These are phyloP conservation scores for Hirsutella thompsonii DNA, from an alignment of 2,329 filamentous ascomycete genomes.

Conservation along the genomic window DNA sequence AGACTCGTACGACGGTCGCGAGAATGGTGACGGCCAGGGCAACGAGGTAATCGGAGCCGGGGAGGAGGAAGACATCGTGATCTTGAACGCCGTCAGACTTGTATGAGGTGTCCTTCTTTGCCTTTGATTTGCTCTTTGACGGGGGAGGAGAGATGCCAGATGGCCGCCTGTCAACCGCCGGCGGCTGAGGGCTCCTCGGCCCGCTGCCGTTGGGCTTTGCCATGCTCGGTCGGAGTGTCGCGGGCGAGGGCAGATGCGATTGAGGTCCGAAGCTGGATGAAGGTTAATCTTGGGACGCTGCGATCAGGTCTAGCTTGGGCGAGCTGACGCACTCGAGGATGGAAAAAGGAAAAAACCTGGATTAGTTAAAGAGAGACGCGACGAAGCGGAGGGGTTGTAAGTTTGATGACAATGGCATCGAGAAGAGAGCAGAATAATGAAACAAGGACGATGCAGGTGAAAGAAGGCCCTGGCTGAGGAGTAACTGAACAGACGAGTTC, in stretches of 20 bases:
- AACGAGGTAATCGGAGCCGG: conserved; percentile 69
- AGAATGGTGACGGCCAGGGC: conserved; percentile 61
- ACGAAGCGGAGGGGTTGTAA: conserved; percentile 4
- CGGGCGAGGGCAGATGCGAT: not conserved
- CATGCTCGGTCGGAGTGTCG: conserved; percentile 13
- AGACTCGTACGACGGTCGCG: conserved; percentile 70
- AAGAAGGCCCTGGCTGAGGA: too few species aligned
- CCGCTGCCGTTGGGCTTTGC: conserved; percentile 19
- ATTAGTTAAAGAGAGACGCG: conserved; percentile 9
- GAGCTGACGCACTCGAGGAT: too few species aligned
- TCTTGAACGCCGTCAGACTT: conserved; percentile 70
- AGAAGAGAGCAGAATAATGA: not conserved
- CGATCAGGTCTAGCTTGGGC: not conserved
- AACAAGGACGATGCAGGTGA: too few species aligned
- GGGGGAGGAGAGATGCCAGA: conserved; percentile 3
- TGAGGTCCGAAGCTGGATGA: not conserved
- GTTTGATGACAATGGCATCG: conserved; percentile 5
- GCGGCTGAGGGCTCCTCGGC: conserved; percentile 23
- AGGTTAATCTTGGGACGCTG: not conserved
- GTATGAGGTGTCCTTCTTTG: conserved; percentile 40
- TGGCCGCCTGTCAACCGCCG: conserved; percentile 8
- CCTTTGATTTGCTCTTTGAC: conserved; percentile 24
- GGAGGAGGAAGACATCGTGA: conserved; percentile 84
- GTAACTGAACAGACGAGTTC: too few species aligned
- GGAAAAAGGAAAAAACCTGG: not conserved